Percentiles rank a stretch among this genome's conserved stretches.
Evolutionary conservation across 768 basidiomycete genomes (phyloP).

Genomic region (Boletus fagicola): DNA sequence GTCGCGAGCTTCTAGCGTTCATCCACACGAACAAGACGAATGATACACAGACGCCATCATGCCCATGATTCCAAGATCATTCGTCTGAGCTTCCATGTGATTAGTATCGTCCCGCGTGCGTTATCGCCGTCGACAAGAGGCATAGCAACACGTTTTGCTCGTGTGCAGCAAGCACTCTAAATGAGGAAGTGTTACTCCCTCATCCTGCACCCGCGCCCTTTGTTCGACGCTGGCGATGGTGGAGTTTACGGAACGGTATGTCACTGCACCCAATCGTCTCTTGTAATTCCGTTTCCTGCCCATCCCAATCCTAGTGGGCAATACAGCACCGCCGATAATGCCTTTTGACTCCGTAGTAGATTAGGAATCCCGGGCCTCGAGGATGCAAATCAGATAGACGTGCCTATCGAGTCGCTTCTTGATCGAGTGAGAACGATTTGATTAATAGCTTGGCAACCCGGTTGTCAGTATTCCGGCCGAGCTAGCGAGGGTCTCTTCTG

Average conservation of each 20-base stretch:
- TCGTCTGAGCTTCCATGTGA: background rate
- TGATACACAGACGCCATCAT: background rate
- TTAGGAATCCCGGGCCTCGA: background rate
- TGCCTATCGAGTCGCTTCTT: background rate
- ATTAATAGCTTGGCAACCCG: background rate
- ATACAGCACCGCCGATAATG: background rate
- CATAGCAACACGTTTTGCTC: background rate
- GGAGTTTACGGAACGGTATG: no score
- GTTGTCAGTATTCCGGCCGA: no score
- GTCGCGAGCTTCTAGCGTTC: background rate
- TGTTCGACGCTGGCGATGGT: background rate
- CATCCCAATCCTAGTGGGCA: no score
- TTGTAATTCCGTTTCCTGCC: no score
- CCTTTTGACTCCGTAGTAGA: no score
- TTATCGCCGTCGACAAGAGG: background rate
- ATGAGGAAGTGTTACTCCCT: no score
- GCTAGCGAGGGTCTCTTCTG: background rate
- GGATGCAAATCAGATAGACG: background rate
- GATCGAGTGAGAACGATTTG: no score
- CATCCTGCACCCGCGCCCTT: no score
- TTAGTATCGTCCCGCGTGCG: background rate
- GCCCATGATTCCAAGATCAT: background rate
- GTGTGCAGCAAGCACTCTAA: background rate
- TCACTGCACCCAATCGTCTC: no score
- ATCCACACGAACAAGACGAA: background rate